These are phyloP conservation scores for Penicillium sp. DNA, from an alignment of 2,329 filamentous ascomycete genomes.

Conservation along the genomic window DNA sequence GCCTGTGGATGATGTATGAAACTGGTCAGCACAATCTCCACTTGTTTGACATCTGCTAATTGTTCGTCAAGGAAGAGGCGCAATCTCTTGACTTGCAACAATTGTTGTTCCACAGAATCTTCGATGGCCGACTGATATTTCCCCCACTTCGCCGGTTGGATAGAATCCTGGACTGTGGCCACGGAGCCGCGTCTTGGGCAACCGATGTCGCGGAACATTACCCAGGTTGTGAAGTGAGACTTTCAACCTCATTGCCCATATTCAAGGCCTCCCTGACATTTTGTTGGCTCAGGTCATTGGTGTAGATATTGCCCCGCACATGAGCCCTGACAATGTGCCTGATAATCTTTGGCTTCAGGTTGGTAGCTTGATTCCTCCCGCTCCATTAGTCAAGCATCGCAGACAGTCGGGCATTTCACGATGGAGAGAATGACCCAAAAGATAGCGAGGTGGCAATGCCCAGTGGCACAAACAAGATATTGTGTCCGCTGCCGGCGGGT, in stretches of 20 bases:
- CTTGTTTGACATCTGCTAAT: constrained; percentile 11
- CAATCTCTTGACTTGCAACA: constrained; percentile 61
- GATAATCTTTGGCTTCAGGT: constrained; percentile 63
- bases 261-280: constrained; percentile 13
- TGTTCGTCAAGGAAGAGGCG: constrained; percentile 54
- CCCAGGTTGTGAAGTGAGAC: constrained; percentile 58
- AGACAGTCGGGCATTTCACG: too few species aligned
- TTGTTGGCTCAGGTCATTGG: constrained; percentile 54
- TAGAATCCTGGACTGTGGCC: constrained; percentile 66
- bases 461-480: too few species aligned
- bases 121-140: constrained; percentile 63
- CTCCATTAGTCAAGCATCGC: too few species aligned
- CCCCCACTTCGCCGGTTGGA: constrained; percentile 55
- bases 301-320: constrained; percentile 65
- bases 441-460: too few species aligned
- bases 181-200: constrained; percentile 66
- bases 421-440: too few species aligned
- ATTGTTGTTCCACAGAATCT: constrained; percentile 55
- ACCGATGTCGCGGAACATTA: constrained; percentile 59
- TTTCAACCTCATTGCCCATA: background rate
- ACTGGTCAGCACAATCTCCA: background rate
- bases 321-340: constrained; percentile 59
- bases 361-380: constrained; percentile 15
- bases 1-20: constrained; percentile 63
- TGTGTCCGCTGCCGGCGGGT: background rate